These are phyloP conservation scores for Sicyos baderoa DNA, from an alignment of 306 rosid species.

Conservation along the genomic window DNA sequence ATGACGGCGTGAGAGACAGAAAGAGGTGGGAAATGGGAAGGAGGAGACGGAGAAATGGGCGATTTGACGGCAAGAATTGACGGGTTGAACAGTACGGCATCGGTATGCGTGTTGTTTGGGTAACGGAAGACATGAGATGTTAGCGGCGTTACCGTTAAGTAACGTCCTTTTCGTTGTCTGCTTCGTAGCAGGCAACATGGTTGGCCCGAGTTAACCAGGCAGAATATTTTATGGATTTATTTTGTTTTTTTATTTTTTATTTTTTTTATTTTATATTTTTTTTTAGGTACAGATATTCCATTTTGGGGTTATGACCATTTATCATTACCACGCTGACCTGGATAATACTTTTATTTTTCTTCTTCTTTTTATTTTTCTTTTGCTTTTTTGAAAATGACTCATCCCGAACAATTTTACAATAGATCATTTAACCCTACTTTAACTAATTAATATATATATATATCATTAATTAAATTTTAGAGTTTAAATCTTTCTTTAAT, in stretches of 20 bases:
- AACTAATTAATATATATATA: too few relatives aligned
- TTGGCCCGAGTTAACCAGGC: conserved; percentile 69
- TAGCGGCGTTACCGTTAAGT: conserved; percentile 35
- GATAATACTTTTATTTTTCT: not conserved
- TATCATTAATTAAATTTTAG: too few relatives aligned
- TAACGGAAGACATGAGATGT: conserved; percentile 30
- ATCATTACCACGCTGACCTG: conserved; percentile 18
- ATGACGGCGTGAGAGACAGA: conserved; percentile 23
- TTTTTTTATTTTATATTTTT: not conserved
- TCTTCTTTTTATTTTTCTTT: not conserved
- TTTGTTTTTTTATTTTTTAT: not conserved
- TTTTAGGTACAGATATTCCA: conserved; percentile 11
- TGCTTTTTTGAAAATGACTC: not conserved
- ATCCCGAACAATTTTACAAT: too few relatives aligned
- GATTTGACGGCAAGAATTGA: conserved; percentile 8
- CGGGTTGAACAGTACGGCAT: conserved; percentile 22
- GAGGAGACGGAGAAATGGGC: not conserved
- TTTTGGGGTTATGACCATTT: conserved; percentile 13
- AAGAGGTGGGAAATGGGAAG: not conserved
- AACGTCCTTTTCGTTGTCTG: conserved; percentile 67
- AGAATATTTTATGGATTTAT: conserved; percentile 26
- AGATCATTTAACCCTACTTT: too few relatives aligned
- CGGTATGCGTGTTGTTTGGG: conserved; percentile 29
- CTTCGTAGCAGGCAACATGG: conserved; percentile 58
- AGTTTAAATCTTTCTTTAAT: too few relatives aligned